A percentile compares a stretch with the other conserved stretches of the same genome.
These are phyloP conservation scores for Leonotis leonurus DNA, from an alignment of 257 asterid species.

Conservation along the genomic window DNA sequence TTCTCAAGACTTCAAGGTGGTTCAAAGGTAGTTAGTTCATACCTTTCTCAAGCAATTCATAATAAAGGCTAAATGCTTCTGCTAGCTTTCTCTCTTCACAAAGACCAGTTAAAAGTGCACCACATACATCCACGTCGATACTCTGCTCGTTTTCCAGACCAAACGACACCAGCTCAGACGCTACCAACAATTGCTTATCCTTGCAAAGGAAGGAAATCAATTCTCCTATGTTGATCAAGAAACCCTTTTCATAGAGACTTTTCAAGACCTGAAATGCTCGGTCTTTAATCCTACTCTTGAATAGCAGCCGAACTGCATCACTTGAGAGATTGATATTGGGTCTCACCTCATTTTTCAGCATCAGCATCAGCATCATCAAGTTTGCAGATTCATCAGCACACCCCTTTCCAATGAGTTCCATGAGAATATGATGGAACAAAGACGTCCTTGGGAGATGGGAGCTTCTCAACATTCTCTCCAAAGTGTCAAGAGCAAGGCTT, in stretches of 20 bases:
- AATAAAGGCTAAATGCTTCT: constrained; percentile 66
- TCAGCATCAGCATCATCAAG: constrained; percentile 57
- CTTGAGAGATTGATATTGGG: constrained; percentile 58
- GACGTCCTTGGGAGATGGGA: constrained; percentile 55
- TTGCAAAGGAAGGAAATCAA: constrained; percentile 44
- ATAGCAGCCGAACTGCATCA: constrained; percentile 41
- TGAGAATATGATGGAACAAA: constrained; percentile 50
- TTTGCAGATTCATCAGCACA: constrained; percentile 48
- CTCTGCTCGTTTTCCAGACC: constrained; percentile 43
- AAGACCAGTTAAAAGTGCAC: constrained; percentile 37
- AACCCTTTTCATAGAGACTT: constrained; percentile 49
- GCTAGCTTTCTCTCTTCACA: constrained; percentile 30
- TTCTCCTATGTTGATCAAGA: constrained; percentile 41
- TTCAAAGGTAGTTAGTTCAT: constrained; percentile 39
- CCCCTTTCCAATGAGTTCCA: constrained; percentile 43
- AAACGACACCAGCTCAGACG: constrained; percentile 40
- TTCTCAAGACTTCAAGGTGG: constrained; percentile 46
- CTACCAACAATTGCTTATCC: constrained; percentile 39
- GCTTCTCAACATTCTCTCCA: constrained; percentile 61
- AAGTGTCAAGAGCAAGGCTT: constrained; percentile 48
- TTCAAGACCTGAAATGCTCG: constrained; percentile 45
- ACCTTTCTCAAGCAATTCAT: constrained; percentile 57
- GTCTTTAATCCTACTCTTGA: constrained; percentile 26
- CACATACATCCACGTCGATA: constrained; percentile 23
- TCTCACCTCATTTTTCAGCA: constrained; percentile 59